These are phyloP conservation scores for Tulasnella sp. DNA, from an alignment of 768 basidiomycete genomes.

Conservation along the genomic window DNA sequence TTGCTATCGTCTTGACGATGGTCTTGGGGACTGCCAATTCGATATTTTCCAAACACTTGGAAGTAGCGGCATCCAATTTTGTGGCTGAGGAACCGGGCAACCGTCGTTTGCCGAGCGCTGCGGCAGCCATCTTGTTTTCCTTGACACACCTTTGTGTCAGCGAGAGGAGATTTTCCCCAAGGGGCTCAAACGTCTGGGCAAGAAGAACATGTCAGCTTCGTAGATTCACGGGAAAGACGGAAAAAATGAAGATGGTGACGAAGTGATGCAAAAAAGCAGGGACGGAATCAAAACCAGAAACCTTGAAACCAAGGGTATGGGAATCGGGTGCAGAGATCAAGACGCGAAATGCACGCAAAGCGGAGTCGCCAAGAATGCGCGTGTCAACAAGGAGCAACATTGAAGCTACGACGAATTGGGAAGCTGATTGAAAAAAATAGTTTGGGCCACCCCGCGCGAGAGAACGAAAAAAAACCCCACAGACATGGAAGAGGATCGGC, in stretches of 20 bases:
- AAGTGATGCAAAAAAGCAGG: too few relatives aligned
- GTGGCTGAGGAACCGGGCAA: conserved; percentile 1
- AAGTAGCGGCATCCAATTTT: conserved; percentile 24
- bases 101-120: conserved; percentile 1
- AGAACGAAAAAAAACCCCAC: conserved; percentile 64
- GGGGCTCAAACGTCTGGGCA: conserved; percentile 24
- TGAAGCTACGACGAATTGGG: background rate
- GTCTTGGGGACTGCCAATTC: conserved; percentile 54
- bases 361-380: conserved; percentile 51
- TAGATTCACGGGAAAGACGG: background rate
- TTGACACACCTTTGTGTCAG: conserved; percentile 18
- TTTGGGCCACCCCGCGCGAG: too few relatives aligned
- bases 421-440: too few relatives aligned
- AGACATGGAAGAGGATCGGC: conserved; percentile 33
- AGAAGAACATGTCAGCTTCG: background rate
- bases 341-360: conserved; percentile 38
- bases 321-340: background rate
- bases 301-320: background rate
- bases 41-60: conserved; percentile 31
- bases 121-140: conserved; percentile 11
- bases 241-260: conserved; percentile 8
- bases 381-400: background rate
- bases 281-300: too few relatives aligned
- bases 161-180: conserved; percentile 30
- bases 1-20: conserved; percentile 74